Evolutionary conservation across 306 rosid species (phyloP), one percentile per base, ranked within the genome.

Genomic region (Arachis hypogaea): DNA sequence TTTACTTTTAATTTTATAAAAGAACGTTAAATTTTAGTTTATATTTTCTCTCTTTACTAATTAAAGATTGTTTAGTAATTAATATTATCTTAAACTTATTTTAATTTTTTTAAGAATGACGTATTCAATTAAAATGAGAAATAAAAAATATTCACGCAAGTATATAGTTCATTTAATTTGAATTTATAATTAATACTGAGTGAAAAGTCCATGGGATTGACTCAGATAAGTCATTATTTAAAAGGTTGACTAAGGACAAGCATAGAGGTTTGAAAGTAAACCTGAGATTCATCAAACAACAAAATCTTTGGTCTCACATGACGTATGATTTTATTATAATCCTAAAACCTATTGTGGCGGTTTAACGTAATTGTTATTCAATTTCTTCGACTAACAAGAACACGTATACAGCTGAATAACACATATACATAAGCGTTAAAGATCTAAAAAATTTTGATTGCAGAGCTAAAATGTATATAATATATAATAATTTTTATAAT

Each of bases 261-360:
- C 28, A 66, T 12, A 59, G 29, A 59, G 43, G 54, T 14, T 29
- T 59, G 29, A n/a, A 67, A 76, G 8, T 30, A 33, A 60, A 28
- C 69, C 10, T n/a, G 64, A 66, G 69, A 79, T 79, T 67, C 71
- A 73, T 52, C 42, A 63, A 69, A 69, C 73, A 75, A 50, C 73
- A 80, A 80, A 69, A 80, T 80, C 80, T 80, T 80, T 75, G 80
- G 80, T 80, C 70, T 80, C 84, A 75, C 84, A 75, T 80, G 81
- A 57, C 51, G 40, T 16, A 8, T 69, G 77, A 71, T 80, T 80
- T 80, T 58, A 64, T 63, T 58, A 64, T 63, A 55, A 63, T 50
- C 38, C 49, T 69, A 56, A 14, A 43, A 63, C 7, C 55, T 70
- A 69, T 63, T 75, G 59, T 63, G 84, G 69, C 81, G 84, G 84